Evolutionary conservation across 495 filamentous ascomycete species (phyloP).

Genomic region (Daldinia concentrica): DNA sequence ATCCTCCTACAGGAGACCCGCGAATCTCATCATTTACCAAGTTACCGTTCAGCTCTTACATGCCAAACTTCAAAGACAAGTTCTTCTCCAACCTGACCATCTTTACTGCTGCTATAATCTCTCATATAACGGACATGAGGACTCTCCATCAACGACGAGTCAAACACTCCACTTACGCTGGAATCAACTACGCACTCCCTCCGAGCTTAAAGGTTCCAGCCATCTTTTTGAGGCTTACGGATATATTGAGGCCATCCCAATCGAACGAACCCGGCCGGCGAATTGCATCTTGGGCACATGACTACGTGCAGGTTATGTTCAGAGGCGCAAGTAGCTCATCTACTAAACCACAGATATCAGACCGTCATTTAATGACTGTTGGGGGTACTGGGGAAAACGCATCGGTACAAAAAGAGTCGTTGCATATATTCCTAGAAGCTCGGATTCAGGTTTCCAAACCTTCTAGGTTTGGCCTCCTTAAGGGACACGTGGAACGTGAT

Average conservation of each 20-base stretch:
- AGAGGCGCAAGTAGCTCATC: constrained; percentile 52
- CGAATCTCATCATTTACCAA: constrained; percentile 47
- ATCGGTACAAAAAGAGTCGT: constrained; percentile 42
- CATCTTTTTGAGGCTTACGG: constrained; percentile 55
- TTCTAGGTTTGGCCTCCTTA: constrained; percentile 57
- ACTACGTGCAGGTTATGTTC: constrained; percentile 63
- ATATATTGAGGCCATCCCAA: constrained; percentile 49
- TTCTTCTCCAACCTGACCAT: constrained; percentile 55
- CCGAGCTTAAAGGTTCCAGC: constrained; percentile 54
- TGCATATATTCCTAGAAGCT: constrained; percentile 51
- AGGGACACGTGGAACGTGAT: constrained; percentile 63
- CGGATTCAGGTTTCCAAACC: constrained; percentile 49
- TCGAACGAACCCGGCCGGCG: constrained; percentile 26
- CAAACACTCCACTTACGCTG: constrained; percentile 39
- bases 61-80: constrained; percentile 46
- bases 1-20: constrained; percentile 33
- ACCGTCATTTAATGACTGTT: constrained; percentile 9
- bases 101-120: constrained; percentile 53
- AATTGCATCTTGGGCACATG: constrained; percentile 58
- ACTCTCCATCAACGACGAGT: constrained; percentile 53
- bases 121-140: constrained; percentile 55
- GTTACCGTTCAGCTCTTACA: constrained; percentile 50
- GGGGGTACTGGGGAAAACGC: constrained; percentile 32
- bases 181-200: constrained; percentile 41
- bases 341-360: constrained; percentile 17